Conservation (phyloP, 2,329 filamentous ascomycete species). For the Huntiella savannae region DNA sequence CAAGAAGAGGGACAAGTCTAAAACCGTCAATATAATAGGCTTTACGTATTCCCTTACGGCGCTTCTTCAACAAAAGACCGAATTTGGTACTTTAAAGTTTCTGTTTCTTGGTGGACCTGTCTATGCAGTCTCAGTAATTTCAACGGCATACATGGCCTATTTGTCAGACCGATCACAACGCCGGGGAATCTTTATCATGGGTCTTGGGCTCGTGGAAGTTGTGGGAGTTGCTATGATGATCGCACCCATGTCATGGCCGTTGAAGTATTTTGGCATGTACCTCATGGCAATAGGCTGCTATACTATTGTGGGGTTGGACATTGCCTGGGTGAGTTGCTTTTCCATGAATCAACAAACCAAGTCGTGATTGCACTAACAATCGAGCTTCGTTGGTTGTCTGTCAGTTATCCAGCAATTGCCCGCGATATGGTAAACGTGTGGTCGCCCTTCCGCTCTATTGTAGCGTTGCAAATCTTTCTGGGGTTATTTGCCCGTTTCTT, state of each 20-base stretch:
- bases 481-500: not conserved
- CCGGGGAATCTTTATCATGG: not conserved
- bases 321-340: not conserved
- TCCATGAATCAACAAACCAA: no score
- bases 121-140: not conserved
- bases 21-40: not conserved
- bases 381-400: not conserved
- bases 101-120: not conserved
- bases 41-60: not conserved
- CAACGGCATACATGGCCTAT: not conserved
- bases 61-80: not conserved
- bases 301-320: not conserved
- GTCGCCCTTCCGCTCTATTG: not conserved
- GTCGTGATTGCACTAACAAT: not conserved
- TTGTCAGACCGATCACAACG: constrained; percentile 1
- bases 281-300: not conserved
- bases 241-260: no score
- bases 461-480: not conserved
- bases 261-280: not conserved
- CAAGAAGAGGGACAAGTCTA: not conserved
- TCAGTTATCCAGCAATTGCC: not conserved
- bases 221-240: not conserved
- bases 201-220: not conserved
- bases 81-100: not conserved
- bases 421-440: not conserved